Evolutionary conservation across 345 rosid genomes (phyloP), one percentile per base, ranked within the genome.

Genomic region (Microcos paniculata): DNA sequence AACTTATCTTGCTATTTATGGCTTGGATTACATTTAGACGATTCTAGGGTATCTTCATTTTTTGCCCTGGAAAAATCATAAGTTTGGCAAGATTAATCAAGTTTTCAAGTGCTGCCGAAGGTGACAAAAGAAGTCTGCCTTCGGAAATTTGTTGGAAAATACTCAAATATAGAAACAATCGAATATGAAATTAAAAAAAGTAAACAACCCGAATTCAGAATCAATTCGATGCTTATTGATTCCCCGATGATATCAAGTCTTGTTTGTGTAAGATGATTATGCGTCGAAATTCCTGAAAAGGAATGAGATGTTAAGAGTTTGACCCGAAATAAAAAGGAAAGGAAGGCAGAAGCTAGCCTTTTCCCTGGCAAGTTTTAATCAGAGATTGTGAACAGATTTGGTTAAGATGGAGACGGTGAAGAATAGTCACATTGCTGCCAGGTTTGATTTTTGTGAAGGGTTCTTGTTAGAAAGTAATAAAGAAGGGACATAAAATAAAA

Each of bases 311-410:
- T 35, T 35, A 3, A 4, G 6, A 3, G 68, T 30, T 57, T 28
- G n/a, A 28, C 38, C 28, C 3, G 28, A n/a, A n/a, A n/a, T 14
- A 58, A 59, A 5, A 59, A 61, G 6, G 1, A 61, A 30, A 30
- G 7, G 42, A 0, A 31, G 65, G 42, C 12, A 16, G 30, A 38
- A 61, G 21, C 59, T 21, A 1, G 24, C 35, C 21, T 61, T 61
- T 31, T 30, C 21, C 21, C 0, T 26, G 65, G 42, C 42, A 61
- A 30, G 21, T 61, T 61, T 61, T 16, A 30, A 8, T 16, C 65
- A 61, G 40, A 61, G 42, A 61, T 31, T 21, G 18, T 28, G 16
- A 48, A 10, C 13, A 30, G 76, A 56, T 72, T 72, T 72, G 64
- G 63, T 38, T 7, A 14, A 26, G 52, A 38, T 26, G 58, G 62